Percentiles rank a stretch among this genome's conserved stretches.
These are phyloP conservation scores for Echium plantagineum DNA, from an alignment of 257 asterid species.

Conservation along the genomic window DNA sequence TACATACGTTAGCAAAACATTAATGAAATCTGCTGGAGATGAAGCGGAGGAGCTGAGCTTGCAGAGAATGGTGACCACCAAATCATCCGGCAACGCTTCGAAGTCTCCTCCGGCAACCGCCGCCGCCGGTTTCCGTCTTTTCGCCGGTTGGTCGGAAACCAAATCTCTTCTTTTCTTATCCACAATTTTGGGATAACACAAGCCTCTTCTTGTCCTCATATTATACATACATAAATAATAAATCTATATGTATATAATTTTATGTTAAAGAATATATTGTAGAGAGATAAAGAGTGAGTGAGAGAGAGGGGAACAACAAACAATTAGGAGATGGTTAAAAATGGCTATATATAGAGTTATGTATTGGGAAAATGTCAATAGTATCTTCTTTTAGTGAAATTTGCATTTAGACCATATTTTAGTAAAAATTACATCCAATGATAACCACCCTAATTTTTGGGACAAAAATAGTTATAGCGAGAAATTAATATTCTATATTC, in stretches of 20 bases:
- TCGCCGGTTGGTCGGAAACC: conserved; percentile 16
- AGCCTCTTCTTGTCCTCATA: conserved; percentile 53
- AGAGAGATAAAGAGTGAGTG: neutral
- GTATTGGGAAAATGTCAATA: neutral
- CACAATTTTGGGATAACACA: conserved; percentile 35
- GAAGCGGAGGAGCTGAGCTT: conserved; percentile 48
- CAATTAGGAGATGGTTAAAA: neutral
- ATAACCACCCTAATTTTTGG: too few species aligned
- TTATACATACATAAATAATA: neutral
- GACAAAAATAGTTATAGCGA: too few species aligned
- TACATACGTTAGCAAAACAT: conserved; percentile 53
- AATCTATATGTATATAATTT: neutral
- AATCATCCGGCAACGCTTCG: conserved; percentile 73
- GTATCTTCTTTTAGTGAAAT: too few species aligned
- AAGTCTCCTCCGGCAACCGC: conserved; percentile 12
- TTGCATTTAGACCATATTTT: too few species aligned
- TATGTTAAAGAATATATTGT: neutral
- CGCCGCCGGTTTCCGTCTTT: conserved; percentile 22
- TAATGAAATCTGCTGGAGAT: conserved; percentile 57
- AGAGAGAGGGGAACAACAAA: neutral
- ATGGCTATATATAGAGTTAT: neutral
- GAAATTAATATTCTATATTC: too few species aligned
- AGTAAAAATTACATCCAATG: too few species aligned
- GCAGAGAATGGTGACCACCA: conserved; percentile 41
- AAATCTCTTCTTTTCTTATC: conserved; percentile 20